Percentiles rank a stretch among this genome's conserved stretches.
These are phyloP conservation scores for Umbelopsis isabellina DNA, from an alignment of 192 early-diverging fungal species.

Conservation along the genomic window DNA sequence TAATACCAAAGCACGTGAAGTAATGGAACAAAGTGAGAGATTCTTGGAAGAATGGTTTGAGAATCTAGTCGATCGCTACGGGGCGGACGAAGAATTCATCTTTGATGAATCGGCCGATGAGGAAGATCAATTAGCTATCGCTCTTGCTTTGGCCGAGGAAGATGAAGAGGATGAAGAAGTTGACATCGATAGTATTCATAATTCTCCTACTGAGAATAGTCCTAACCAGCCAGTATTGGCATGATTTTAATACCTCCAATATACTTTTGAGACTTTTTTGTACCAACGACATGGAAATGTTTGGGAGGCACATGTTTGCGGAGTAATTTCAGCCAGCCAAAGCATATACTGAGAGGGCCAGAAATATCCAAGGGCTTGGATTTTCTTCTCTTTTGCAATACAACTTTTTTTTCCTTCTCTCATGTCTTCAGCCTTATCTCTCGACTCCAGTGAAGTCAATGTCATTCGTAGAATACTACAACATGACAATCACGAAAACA, in stretches of 20 bases:
- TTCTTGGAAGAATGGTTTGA: slow-evolving; percentile 39
- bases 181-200: slow-evolving; percentile 23
- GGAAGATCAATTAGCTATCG: slow-evolving; percentile 33
- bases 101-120: slow-evolving; percentile 25
- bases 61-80: slow-evolving; percentile 33
- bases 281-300: neutral
- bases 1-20: slow-evolving; percentile 26
- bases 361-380: no score
- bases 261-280: neutral
- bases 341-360: neutral
- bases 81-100: slow-evolving; percentile 35
- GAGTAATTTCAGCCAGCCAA: no score
- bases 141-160: slow-evolving; percentile 31
- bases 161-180: slow-evolving; percentile 33
- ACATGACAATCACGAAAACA: slow-evolving; percentile 61
- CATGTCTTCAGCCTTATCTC: slow-evolving; percentile 5
- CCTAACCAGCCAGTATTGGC: slow-evolving; percentile 9
- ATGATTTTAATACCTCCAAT: neutral
- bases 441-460: slow-evolving; percentile 1
- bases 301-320: neutral
- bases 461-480: slow-evolving; percentile 38
- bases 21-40: slow-evolving; percentile 35
- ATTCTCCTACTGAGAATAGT: slow-evolving; percentile 19
- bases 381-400: neutral
- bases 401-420: neutral